Evolutionary conservation across 148 eudicot species (phyloP).

Genomic region (Silene conica): DNA sequence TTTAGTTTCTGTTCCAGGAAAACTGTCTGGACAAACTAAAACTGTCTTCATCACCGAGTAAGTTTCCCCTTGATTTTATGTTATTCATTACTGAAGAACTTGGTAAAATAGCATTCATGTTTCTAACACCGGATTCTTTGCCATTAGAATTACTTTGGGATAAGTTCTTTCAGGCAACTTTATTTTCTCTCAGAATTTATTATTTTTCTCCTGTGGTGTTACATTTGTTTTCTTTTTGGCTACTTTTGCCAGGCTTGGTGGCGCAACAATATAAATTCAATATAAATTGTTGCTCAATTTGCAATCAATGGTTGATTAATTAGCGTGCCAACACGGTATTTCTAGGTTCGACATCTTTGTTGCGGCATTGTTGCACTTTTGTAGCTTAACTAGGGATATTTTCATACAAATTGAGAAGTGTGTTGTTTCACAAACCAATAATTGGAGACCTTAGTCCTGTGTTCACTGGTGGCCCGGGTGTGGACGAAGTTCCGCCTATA

Average conservation of each 20-base stretch:
- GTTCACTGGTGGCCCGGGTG: slow-evolving; percentile 94
- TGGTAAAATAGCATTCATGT: slow-evolving; percentile 75
- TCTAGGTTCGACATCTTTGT: not conserved
- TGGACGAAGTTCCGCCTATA: slow-evolving; percentile 94
- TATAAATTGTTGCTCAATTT: too few species aligned
- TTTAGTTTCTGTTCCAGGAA: too few species aligned
- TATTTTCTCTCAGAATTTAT: not conserved
- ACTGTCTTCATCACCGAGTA: too few species aligned
- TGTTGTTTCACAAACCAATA: not conserved
- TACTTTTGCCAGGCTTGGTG: too few species aligned
- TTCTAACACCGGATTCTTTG: slow-evolving; percentile 66
- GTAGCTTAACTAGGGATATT: too few species aligned
- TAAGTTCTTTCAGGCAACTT: slow-evolving; percentile 65
- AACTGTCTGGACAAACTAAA: too few species aligned
- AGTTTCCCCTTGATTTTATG: too few species aligned
- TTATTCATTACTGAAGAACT: too few species aligned
- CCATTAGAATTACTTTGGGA: slow-evolving; percentile 89
- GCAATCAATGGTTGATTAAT: not conserved
- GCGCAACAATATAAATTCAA: too few species aligned
- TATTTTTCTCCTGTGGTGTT: not conserved
- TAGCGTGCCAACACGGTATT: too few species aligned
- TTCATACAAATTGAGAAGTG: not conserved
- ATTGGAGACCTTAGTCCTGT: slow-evolving; percentile 51
- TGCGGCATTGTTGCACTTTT: too few species aligned
- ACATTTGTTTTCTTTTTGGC: too few species aligned